These are phyloP conservation scores for Tetraselmis chui DNA, from an alignment of 139 green algal genomes.

Conservation along the genomic window DNA sequence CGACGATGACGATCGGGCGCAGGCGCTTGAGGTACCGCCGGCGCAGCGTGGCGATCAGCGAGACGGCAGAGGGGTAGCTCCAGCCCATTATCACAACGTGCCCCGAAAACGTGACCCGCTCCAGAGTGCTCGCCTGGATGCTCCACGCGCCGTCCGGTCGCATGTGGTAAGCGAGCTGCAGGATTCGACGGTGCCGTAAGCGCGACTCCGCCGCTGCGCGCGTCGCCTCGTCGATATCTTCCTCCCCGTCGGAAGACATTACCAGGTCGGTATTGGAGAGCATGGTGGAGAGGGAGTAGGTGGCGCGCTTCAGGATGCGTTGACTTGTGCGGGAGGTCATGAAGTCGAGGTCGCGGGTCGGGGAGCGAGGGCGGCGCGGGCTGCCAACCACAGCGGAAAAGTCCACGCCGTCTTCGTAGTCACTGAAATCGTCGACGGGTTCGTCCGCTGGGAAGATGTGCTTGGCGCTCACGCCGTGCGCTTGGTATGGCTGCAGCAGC, in stretches of 20 bases:
- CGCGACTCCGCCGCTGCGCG: too few species aligned
- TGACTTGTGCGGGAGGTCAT: neutral
- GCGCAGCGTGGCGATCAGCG: constrained; percentile 8
- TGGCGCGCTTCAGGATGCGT: neutral
- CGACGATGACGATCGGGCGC: constrained; percentile 6
- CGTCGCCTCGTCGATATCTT: neutral
- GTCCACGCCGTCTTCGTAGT: neutral
- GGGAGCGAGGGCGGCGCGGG: neutral
- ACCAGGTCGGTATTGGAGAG: neutral
- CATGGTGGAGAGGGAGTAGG: neutral
- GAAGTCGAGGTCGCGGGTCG: neutral
- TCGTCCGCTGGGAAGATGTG: neutral
- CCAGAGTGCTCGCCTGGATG: neutral
- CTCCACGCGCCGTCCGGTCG: neutral
- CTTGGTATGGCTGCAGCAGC: neutral
- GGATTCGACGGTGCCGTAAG: neutral
- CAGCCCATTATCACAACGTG: neutral
- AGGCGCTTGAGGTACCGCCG: neutral
- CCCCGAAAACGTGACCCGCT: neutral
- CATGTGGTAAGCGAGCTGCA: neutral
- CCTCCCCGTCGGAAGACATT: neutral
- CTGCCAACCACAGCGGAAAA: neutral
- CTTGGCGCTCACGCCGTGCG: neutral
- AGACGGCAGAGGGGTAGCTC: neutral
- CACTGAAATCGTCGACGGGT: neutral